These are phyloP conservation scores for Mortierella sp. DNA, from an alignment of 371 early-diverging fungal genomes.

Conservation along the genomic window DNA sequence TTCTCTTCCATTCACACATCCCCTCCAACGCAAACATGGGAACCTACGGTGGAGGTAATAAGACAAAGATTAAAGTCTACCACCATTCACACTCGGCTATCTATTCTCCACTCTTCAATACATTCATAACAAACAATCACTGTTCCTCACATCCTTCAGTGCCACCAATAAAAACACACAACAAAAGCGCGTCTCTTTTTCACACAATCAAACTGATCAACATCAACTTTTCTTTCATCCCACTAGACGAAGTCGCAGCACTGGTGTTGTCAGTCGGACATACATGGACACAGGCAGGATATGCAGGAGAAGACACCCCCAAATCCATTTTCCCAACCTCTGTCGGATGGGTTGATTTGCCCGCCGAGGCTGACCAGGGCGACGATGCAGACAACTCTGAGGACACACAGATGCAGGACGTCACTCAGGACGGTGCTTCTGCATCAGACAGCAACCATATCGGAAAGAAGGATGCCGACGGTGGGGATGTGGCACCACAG, in stretches of 20 bases:
- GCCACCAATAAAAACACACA: not conserved
- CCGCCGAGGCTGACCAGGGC: constrained; percentile 46
- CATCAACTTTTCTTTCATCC: not conserved
- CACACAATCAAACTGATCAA: constrained; percentile 5
- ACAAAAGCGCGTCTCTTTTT: not conserved
- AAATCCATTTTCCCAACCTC: constrained; percentile 87
- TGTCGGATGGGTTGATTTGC: constrained; percentile 67
- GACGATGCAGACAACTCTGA: constrained; percentile 56
- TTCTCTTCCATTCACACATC: not conserved
- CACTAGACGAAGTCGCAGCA: constrained; percentile 92
- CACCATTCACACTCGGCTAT: not conserved
- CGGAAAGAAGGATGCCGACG: constrained; percentile 49
- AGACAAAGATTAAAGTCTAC: not conserved
- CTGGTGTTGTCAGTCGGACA: constrained; percentile 94
- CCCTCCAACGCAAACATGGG: constrained; percentile 65
- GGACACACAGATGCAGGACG: constrained; percentile 50
- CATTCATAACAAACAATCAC: not conserved
- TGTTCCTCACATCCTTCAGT: not conserved
- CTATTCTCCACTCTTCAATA: not conserved
- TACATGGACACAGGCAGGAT: constrained; percentile 91
- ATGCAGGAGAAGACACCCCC: constrained; percentile 96
- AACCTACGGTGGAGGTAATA: constrained; percentile 82
- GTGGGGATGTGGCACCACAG: constrained; percentile 44
- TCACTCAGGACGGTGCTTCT: constrained; percentile 21
- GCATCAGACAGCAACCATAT: constrained; percentile 37